Percentiles rank a stretch among this genome's conserved stretches.
phyloP scores from a whole-genome alignment of 306 rosid species.

The Erythrophleum fordii region DNA sequence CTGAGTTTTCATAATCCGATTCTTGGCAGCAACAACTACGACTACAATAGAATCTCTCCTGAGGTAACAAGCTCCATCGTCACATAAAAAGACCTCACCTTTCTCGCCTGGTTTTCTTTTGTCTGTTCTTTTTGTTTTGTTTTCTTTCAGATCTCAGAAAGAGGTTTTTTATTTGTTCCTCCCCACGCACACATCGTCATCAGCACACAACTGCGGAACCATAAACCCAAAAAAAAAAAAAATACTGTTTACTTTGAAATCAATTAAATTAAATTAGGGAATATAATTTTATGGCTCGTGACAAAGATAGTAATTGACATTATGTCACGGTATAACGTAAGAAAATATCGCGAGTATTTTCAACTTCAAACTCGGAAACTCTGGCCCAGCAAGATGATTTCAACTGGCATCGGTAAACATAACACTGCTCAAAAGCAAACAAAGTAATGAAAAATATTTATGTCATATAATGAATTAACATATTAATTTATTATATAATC shows the following conservation, averaged over 20 bases:
- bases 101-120: constrained; percentile 17
- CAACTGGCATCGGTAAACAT: neutral
- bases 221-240: too few species aligned
- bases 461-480: neutral
- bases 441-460: neutral
- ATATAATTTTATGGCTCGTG: neutral
- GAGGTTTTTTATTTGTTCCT: neutral
- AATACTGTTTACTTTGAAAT: neutral
- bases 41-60: constrained; percentile 21
- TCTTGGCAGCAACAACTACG: neutral
- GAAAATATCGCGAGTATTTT: constrained; percentile 32
- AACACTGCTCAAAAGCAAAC: neutral
- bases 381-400: neutral
- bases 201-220: neutral
- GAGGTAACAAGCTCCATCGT: constrained; percentile 35
- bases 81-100: constrained; percentile 30
- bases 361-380: neutral
- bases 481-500: neutral
- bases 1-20: constrained; percentile 29
- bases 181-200: neutral
- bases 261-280: neutral
- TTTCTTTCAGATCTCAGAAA: constrained; percentile 47
- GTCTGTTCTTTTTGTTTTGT: constrained; percentile 35
- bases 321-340: constrained; percentile 9
- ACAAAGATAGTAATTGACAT: constrained; percentile 30